Conservation (phyloP, 352 stramenopile species). For the Hyaloperonospora arabidopsidis region DNA sequence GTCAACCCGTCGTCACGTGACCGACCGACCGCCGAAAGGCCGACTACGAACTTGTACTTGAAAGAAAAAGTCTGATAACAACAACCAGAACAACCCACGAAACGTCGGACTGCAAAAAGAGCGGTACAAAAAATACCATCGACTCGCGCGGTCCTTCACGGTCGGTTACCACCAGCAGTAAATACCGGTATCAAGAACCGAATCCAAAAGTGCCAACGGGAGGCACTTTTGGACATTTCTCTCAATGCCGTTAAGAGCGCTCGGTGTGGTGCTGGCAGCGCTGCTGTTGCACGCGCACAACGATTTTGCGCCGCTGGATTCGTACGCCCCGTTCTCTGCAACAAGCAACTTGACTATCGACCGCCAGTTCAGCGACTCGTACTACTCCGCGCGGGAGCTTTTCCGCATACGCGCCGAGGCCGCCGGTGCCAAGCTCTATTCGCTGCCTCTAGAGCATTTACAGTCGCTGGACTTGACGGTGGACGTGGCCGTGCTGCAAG, state of each 20-base stretch:
- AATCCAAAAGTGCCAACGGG: too few species aligned
- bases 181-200: too few species aligned
- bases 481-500: slow-evolving; percentile 55
- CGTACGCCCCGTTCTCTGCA: slow-evolving; percentile 16
- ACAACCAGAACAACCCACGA: too few species aligned
- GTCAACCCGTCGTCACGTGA: not conserved
- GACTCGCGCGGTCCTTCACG: too few species aligned
- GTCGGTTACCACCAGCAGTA: not conserved
- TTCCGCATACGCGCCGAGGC: slow-evolving; percentile 39
- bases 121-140: too few species aligned
- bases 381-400: slow-evolving; percentile 54
- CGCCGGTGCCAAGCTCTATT: slow-evolving; percentile 36
- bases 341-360: slow-evolving; percentile 30
- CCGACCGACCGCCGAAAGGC: too few species aligned
- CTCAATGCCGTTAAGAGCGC: not conserved
- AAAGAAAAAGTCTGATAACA: too few species aligned
- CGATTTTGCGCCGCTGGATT: slow-evolving; percentile 46
- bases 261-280: slow-evolving; percentile 22
- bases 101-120: too few species aligned
- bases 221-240: too few species aligned
- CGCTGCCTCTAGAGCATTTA: slow-evolving; percentile 38
- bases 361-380: slow-evolving; percentile 44
- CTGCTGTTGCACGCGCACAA: slow-evolving; percentile 36
- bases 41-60: too few species aligned
- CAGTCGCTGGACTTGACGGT: slow-evolving; percentile 48